Conservation (phyloP, 2,329 filamentous ascomycete genomes). For the Fusarium agapanthi region DNA sequence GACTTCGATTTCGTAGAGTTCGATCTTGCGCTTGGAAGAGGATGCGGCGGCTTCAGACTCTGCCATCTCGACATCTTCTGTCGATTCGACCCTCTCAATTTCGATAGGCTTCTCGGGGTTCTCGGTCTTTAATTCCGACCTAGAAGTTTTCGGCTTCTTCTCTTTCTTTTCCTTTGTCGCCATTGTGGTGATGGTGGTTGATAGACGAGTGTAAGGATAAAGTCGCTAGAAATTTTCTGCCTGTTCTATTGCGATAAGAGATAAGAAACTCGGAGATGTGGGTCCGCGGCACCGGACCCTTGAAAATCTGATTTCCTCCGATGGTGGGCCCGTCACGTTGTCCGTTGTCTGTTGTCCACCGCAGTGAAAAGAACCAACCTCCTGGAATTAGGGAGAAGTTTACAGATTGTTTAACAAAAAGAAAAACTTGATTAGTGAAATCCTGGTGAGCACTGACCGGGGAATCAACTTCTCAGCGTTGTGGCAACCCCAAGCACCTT, state of each 20-base stretch:
- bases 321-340: slow-evolving; percentile 14
- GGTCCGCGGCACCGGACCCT: slow-evolving; percentile 20
- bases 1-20: slow-evolving; percentile 82
- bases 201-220: neutral
- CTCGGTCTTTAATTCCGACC: slow-evolving; percentile 22
- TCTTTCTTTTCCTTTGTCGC: slow-evolving; percentile 42
- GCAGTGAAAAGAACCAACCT: slow-evolving; percentile 4
- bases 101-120: slow-evolving; percentile 15
- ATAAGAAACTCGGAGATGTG: slow-evolving; percentile 36
- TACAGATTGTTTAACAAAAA: neutral
- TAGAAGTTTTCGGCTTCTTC: slow-evolving; percentile 32
- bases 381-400: slow-evolving; percentile 13
- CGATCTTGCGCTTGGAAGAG: slow-evolving; percentile 72
- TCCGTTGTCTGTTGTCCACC: neutral
- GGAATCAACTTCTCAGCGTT: neutral
- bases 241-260: slow-evolving; percentile 36
- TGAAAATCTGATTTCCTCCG: slow-evolving; percentile 7
- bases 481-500: neutral
- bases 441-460: neutral
- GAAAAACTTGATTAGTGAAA: neutral
- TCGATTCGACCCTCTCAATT: slow-evolving; percentile 18
- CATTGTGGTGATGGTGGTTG: slow-evolving; percentile 32
- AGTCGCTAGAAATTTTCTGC: slow-evolving; percentile 24
- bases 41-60: slow-evolving; percentile 18
- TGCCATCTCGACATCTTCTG: slow-evolving; percentile 23